These are phyloP conservation scores for Trametes sanguinea DNA, from an alignment of 768 basidiomycete genomes.

Conservation along the genomic window DNA sequence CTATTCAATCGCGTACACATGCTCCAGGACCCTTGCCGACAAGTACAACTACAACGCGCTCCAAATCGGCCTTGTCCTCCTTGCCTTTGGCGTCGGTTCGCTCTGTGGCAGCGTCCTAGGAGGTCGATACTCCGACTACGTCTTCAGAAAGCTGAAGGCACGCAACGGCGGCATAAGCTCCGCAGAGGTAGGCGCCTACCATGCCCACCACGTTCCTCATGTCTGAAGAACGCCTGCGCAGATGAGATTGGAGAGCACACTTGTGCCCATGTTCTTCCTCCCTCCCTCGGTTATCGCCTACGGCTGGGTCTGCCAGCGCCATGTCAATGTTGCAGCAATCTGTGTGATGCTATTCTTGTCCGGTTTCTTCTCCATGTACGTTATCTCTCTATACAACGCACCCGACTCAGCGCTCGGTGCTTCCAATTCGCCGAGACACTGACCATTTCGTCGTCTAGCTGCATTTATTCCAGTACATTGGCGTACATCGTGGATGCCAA, in stretches of 20 bases:
- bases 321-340: slow-evolving; percentile 64
- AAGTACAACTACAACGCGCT: slow-evolving; percentile 70
- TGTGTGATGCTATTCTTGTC: slow-evolving; percentile 71
- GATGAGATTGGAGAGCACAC: slow-evolving; percentile 74
- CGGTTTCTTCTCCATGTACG: slow-evolving; percentile 77
- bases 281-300: slow-evolving; percentile 67
- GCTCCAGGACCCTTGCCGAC: slow-evolving; percentile 63
- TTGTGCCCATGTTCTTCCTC: slow-evolving; percentile 55
- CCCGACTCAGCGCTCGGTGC: neutral
- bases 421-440: neutral
- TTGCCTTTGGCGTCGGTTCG: slow-evolving; percentile 68
- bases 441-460: slow-evolving; percentile 34
- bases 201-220: neutral
- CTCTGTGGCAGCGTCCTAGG: slow-evolving; percentile 57
- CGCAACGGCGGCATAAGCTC: slow-evolving; percentile 48
- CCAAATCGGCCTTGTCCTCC: slow-evolving; percentile 72
- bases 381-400: neutral
- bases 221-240: slow-evolving; percentile 28
- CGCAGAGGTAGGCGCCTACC: slow-evolving; percentile 57
- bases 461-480: slow-evolving; percentile 68
- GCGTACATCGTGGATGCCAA: slow-evolving; percentile 91
- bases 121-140: slow-evolving; percentile 58
- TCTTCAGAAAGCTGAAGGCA: slow-evolving; percentile 44
- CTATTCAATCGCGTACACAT: slow-evolving; percentile 74
- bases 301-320: slow-evolving; percentile 72